A percentile compares a stretch with the other conserved stretches of the same genome.
Evolutionary conservation across 805 yeast genomes (phyloP).

Genomic region (Yamadazyma sp.): DNA sequence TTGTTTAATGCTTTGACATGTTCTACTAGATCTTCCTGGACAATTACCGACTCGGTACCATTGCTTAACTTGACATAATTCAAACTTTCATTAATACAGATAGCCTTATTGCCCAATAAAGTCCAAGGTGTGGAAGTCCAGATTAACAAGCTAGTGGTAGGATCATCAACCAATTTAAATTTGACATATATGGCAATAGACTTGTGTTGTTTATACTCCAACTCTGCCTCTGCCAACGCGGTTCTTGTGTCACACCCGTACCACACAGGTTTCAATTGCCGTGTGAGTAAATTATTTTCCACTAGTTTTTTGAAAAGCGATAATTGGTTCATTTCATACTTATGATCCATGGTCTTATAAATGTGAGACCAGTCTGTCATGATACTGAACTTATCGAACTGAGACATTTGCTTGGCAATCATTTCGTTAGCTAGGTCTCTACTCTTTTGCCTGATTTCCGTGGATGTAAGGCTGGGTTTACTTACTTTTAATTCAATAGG

Average conservation of each 20-base stretch:
- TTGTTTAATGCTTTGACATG: constrained; percentile 29
- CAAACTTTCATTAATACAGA: constrained; percentile 63
- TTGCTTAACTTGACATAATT: constrained; percentile 50
- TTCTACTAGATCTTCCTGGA: constrained; percentile 52
- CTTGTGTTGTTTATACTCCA: constrained; percentile 76
- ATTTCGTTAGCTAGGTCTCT: constrained; percentile 66
- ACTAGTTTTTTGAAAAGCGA: constrained; percentile 65
- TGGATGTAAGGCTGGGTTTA: constrained; percentile 25
- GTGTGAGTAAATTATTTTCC: constrained; percentile 62
- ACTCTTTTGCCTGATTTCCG: constrained; percentile 68
- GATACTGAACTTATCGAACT: constrained; percentile 70
- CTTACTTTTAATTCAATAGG: constrained; percentile 90
- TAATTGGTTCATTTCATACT: constrained; percentile 76
- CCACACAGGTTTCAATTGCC: constrained; percentile 93
- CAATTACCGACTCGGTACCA: constrained; percentile 49
- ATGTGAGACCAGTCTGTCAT: constrained; percentile 79
- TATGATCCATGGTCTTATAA: constrained; percentile 70
- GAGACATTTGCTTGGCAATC: constrained; percentile 58
- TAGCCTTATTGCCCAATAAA: constrained; percentile 79
- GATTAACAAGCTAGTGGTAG: constrained; percentile 42
- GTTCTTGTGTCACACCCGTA: constrained; percentile 96
- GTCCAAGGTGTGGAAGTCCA: constrained; percentile 99
- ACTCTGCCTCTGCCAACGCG: constrained; percentile 94
- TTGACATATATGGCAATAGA: constrained; percentile 69
- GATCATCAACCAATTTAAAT: constrained; percentile 47